phyloP scores from a whole-genome alignment of 2,329 filamentous ascomycete species.

The Aspergillus unguis region DNA sequence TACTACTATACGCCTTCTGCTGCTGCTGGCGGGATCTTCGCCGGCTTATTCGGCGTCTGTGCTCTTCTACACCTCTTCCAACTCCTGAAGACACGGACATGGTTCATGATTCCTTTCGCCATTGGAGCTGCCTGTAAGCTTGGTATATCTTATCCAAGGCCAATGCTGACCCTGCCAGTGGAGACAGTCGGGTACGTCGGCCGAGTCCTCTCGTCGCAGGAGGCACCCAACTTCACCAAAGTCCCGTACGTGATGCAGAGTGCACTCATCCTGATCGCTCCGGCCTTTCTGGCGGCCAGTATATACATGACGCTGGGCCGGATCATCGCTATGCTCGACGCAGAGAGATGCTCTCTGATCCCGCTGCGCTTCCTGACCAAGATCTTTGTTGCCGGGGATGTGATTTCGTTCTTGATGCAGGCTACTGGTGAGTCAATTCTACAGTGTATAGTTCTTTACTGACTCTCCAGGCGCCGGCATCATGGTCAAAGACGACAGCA shows the following conservation, averaged over 20 bases:
- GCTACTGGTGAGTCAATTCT: conserved; percentile 21
- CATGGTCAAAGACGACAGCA: conserved; percentile 20
- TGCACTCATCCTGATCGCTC: conserved; percentile 27
- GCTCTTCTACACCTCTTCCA: conserved; percentile 26
- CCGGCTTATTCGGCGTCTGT: conserved; percentile 22
- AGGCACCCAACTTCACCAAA: conserved; percentile 29
- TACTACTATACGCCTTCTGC: conserved; percentile 26
- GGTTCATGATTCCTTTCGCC: conserved; percentile 29
- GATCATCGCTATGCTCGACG: conserved; percentile 27
- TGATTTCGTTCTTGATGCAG: conserved; percentile 34
- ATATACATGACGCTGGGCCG: conserved; percentile 32
- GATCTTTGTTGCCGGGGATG: conserved; percentile 32
- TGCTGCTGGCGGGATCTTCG: conserved; percentile 24
- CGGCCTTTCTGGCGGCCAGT: conserved; percentile 28
- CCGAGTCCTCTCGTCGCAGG: conserved; percentile 42
- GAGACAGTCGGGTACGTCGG: conserved; percentile 54
- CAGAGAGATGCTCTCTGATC: conserved; percentile 22
- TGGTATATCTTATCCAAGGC: background rate
- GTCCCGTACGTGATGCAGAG: conserved; percentile 29
- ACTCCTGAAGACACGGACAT: conserved; percentile 23
- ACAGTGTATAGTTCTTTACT: background rate
- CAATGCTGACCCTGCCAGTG: conserved; percentile 33
- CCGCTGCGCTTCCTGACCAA: conserved; percentile 25
- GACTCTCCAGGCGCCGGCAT: conserved; percentile 24
- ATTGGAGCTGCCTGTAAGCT: conserved; percentile 37